phyloP scores from a whole-genome alignment of 2,329 filamentous ascomycete genomes.

The Penicillium sp. region DNA sequence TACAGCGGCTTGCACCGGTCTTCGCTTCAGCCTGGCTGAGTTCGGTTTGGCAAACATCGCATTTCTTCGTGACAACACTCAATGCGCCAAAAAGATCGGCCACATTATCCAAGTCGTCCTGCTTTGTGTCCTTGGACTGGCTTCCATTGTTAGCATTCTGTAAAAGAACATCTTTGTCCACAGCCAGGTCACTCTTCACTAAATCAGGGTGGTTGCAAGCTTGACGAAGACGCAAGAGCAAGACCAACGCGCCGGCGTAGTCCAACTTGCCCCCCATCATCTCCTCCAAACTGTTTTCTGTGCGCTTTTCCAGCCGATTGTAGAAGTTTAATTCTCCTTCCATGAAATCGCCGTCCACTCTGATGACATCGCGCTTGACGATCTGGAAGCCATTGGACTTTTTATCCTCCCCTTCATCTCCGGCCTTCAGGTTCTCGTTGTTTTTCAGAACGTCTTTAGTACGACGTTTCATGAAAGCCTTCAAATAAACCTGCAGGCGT shows the following conservation, averaged over 20 bases:
- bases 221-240: conserved; percentile 88
- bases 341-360: conserved; percentile 76
- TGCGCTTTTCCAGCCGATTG: conserved; percentile 77
- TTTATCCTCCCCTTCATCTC: conserved; percentile 60
- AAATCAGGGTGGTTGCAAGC: conserved; percentile 93
- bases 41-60: conserved; percentile 78
- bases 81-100: conserved; percentile 86
- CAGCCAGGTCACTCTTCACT: conserved; percentile 80
- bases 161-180: conserved; percentile 82
- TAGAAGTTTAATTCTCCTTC: conserved; percentile 85
- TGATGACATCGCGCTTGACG: conserved; percentile 85
- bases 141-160: conserved; percentile 60
- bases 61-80: conserved; percentile 75
- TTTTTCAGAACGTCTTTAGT: conserved; percentile 96
- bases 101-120: conserved; percentile 76
- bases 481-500: conserved; percentile 80
- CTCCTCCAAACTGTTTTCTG: conserved; percentile 81
- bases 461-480: conserved; percentile 97
- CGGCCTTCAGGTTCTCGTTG: conserved; percentile 78
- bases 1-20: conserved; percentile 64
- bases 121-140: conserved; percentile 55
- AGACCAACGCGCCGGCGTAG: conserved; percentile 90
- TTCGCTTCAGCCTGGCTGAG: conserved; percentile 62
- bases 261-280: conserved; percentile 87
- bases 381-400: conserved; percentile 77